Base-by-base conservation (phyloP, 2,329 filamentous ascomycete genomes). In the Chalaropsis ovoidea region DNA sequence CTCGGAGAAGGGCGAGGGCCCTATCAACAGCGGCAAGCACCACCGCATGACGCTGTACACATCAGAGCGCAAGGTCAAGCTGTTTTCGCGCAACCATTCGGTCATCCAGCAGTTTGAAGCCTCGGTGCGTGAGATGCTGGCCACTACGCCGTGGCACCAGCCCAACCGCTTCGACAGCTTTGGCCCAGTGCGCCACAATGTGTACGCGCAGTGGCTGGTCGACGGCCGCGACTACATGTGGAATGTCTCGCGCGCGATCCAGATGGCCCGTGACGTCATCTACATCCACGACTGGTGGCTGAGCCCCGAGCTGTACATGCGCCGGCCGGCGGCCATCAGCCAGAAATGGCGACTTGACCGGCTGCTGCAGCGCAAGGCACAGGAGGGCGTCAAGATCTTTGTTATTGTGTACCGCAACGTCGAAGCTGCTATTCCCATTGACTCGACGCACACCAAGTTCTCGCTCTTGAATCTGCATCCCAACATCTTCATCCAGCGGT, bases 241-340 rank as follows among this genome's bases (percentile, higher is more conserved):
- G 94, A 95, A 96, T 74, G 91, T 97, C 7, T 97, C 93, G 11
- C 85, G 93, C 69, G 94, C 94, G 13, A 95, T 99, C 71, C 94
- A 90, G 73, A 96, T 96, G 85, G 94, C 94, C 8, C 90, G 90
- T 71, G 94, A 97, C 77, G 93, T 97, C 68, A 93, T 99, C 70
- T 97, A 97, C 75, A 97, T 99, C 69, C 94, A 99, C 74, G 94
- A 97, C 75, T 99, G 94, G 94, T 99, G 94, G 94, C 78, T 99
- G 49, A 96, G 90, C 70, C 94, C 94, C 0, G 93, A 99, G 75
- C 78, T 99, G 56, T 99, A 99, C 77, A 87, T 97, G 86, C 85
- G 94, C 68, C 84, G 94, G 67, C 94, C 94, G 64, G 89, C 94
- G 27, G 91, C 90, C 58, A 96, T 97, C 76, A 96, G 92, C 73